Evolutionary conservation across 768 basidiomycete species (phyloP), one percentile per base, ranked within the genome.

Genomic region (Stropharia rugosoannulata): DNA sequence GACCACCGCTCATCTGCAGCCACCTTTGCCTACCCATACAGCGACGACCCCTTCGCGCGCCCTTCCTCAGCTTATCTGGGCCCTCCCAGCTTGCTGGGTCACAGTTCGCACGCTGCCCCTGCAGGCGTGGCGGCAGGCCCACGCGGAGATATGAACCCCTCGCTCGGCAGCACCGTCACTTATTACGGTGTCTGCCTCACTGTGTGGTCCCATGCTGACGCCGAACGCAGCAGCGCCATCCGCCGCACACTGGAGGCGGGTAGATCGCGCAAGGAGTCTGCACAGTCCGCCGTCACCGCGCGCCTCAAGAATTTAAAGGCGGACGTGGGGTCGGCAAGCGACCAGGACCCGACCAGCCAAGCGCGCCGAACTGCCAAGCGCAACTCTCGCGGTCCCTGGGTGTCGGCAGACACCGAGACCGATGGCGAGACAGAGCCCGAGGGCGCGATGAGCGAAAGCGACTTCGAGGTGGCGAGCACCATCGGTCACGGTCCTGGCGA

Each of bases 161-260:
- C 73, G 10, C 59, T 67, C 44, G 66, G 73, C 58, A 80, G 73
- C 64, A 85, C 77, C 22, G 69, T 92, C 58, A 86, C 89, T 8
- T 96, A 93, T 68, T 85, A 97, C 66, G 94, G 93, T 45, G 93
- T 96, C 37, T 93, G 93, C 62, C 78, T 98, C 56, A 94, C 93
- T 1, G 93, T 97, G 1, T 98, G 94, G 94, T 93, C 91, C 3
- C 94, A 95, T 65, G 94, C 94, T 16, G 95, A 98, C 66, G 86
- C 87, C 0, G 89, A 94, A 63, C 86, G 94, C 46, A 87, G 89
- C 52, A 80, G 78, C 12, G 93, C 93, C 1, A 95, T 95, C 62
- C 85, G 93, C 18, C 81, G 87, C 48, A 90, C 90, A 6, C 79
- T 92, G 46, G 91, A 93, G 67, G 87, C 87, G 0, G 84, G 87